Conservation (phyloP, 164 flowering plant species). For the Litsea cubeba region DNA sequence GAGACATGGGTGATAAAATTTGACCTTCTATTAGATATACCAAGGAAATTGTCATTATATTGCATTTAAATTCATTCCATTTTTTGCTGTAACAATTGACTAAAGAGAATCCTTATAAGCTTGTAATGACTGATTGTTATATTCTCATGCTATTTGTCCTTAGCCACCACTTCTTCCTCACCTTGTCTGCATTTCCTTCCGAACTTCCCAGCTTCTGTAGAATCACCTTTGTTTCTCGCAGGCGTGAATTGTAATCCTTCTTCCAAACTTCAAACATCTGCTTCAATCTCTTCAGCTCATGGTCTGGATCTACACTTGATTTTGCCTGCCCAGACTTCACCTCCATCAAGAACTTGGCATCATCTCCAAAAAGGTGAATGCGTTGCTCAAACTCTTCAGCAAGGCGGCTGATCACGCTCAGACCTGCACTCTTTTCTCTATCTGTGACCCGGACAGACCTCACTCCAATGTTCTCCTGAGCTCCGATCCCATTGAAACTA, state of each 20-base stretch:
- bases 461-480: conserved; percentile 48
- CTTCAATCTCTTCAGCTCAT: conserved; percentile 73
- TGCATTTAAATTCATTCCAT: too few relatives aligned
- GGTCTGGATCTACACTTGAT: conserved; percentile 74
- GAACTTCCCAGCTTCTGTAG: conserved; percentile 71
- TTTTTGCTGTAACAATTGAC: too few relatives aligned
- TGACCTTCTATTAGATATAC: too few relatives aligned
- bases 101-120: too few relatives aligned
- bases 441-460: conserved; percentile 42
- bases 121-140: background rate
- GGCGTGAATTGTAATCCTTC: conserved; percentile 72
- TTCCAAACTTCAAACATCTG: conserved; percentile 92
- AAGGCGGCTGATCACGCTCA: conserved; percentile 72
- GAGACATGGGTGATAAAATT: too few relatives aligned
- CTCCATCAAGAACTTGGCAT: conserved; percentile 92
- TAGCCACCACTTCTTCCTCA: conserved; percentile 87
- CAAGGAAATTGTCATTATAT: too few relatives aligned
- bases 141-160: conserved; percentile 68
- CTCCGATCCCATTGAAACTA: conserved; percentile 17
- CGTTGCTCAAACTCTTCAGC: conserved; percentile 93
- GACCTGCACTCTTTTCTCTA: conserved; percentile 57
- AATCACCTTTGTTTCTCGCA: conserved; percentile 81
- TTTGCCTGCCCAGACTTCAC: conserved; percentile 90
- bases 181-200: conserved; percentile 44
- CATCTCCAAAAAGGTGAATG: conserved; percentile 84